Evolutionary conservation across 169 alveolate species (phyloP).

Genomic region (Babesia gibsoni): DNA sequence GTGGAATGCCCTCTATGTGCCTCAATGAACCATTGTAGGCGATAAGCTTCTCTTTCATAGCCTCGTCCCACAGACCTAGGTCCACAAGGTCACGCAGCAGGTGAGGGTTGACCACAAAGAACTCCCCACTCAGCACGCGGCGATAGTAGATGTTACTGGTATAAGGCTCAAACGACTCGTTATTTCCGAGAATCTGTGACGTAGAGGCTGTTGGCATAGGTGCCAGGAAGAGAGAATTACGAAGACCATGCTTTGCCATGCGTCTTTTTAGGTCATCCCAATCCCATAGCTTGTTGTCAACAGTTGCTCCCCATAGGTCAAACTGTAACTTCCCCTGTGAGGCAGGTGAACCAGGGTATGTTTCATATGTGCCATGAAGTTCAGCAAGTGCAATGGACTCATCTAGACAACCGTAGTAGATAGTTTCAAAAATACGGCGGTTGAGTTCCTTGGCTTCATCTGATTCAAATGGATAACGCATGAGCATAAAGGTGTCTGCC

Average conservation of each 20-base stretch:
- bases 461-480: conserved; percentile 94
- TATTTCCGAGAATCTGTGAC: conserved; percentile 95
- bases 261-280: conserved; percentile 91
- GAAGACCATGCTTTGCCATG: conserved; percentile 89
- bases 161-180: conserved; percentile 98
- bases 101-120: conserved; percentile 96
- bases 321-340: conserved; percentile 94
- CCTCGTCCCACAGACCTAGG: conserved; percentile 91
- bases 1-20: conserved; percentile 89
- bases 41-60: conserved; percentile 90
- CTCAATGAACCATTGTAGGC: conserved; percentile 95
- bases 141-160: conserved; percentile 96
- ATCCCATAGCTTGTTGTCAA: conserved; percentile 84
- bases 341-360: conserved; percentile 95
- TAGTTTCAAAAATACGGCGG: conserved; percentile 94
- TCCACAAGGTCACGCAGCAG: conserved; percentile 93
- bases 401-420: conserved; percentile 95
- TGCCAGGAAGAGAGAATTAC: conserved; percentile 95
- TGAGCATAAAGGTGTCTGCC: conserved; percentile 95
- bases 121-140: conserved; percentile 98
- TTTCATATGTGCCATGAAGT: conserved; percentile 89
- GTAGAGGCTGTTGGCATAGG: conserved; percentile 99
- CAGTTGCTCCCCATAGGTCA: conserved; percentile 94
- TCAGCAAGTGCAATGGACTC: conserved; percentile 93
- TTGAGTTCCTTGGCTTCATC: conserved; percentile 90